Evolutionary conservation across 23 red algal species (phyloP).

Genomic region (Gracilaria caudata): DNA sequence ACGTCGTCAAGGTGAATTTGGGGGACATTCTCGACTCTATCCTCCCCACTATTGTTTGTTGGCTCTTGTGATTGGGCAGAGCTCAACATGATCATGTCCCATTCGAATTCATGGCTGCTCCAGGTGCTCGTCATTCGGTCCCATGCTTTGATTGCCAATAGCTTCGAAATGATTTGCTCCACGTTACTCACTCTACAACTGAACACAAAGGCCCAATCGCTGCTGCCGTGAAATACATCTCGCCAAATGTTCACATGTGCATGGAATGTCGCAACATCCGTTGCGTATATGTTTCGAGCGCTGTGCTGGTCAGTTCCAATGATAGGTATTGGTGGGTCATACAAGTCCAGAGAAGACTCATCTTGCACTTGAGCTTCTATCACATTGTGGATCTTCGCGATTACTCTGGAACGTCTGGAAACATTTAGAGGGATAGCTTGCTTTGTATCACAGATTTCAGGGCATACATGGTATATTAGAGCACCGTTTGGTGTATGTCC

Average conservation of each 20-base stretch:
- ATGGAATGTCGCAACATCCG: slow-evolving; percentile 3
- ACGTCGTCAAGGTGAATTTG: neutral
- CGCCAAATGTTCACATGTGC: slow-evolving; percentile 30
- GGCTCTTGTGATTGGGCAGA: neutral
- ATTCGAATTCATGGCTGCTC: neutral
- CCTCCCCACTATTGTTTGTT: neutral
- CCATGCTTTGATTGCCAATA: neutral
- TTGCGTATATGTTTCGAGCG: slow-evolving; percentile 13
- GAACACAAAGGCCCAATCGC: neutral
- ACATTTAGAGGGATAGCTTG: neutral
- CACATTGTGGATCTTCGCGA: neutral
- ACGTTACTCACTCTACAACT: neutral
- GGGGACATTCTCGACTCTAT: neutral
- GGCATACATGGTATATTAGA: neutral
- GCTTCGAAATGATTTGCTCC: neutral
- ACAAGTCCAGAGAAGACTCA: neutral
- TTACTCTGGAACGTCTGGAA: neutral
- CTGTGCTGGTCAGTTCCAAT: slow-evolving; percentile 22
- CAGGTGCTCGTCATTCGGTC: neutral
- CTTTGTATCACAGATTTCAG: neutral
- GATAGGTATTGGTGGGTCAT: slow-evolving; percentile 34
- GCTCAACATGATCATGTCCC: slow-evolving; percentile 1
- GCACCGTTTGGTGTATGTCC: neutral
- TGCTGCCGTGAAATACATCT: slow-evolving; percentile 14
- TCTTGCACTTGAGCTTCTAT: neutral